phyloP scores from a whole-genome alignment of 2,329 filamentous ascomycete species.

The Penicillium vulpinum region DNA sequence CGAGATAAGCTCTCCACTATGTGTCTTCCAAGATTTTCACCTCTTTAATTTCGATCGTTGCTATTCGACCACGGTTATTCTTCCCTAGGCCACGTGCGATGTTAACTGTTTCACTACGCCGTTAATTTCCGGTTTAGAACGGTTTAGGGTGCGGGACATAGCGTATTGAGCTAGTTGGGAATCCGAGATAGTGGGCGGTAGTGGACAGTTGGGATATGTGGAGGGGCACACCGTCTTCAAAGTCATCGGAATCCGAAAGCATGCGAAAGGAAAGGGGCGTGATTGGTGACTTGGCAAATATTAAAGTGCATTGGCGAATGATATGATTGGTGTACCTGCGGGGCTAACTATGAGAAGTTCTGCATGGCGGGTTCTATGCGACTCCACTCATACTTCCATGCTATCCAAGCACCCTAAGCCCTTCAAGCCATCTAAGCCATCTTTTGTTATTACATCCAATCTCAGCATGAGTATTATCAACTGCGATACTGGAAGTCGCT shows the following conservation, averaged over 20 bases:
- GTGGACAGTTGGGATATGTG: too few species aligned
- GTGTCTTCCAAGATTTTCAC: too few species aligned
- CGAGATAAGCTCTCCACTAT: background rate
- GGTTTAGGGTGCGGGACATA: too few species aligned
- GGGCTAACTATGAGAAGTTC: background rate
- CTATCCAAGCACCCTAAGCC: too few species aligned
- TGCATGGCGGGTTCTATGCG: background rate
- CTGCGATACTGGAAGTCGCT: background rate
- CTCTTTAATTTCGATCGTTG: background rate
- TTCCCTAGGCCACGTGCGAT: background rate
- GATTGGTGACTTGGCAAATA: slow-evolving; percentile 9
- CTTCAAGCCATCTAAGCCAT: too few species aligned
- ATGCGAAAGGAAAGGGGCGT: background rate
- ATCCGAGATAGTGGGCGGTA: background rate
- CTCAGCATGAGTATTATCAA: background rate
- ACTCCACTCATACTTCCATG: background rate
- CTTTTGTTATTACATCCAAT: background rate
- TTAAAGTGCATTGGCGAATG: background rate
- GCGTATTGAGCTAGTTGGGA: too few species aligned
- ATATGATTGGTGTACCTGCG: slow-evolving; percentile 9
- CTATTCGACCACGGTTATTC: background rate
- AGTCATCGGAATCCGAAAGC: slow-evolving; percentile 4
- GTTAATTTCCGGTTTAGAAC: background rate
- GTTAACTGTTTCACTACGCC: background rate
- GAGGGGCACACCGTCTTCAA: background rate